Conservation (phyloP, 805 yeast species). For the Pichia manshurica region DNA sequence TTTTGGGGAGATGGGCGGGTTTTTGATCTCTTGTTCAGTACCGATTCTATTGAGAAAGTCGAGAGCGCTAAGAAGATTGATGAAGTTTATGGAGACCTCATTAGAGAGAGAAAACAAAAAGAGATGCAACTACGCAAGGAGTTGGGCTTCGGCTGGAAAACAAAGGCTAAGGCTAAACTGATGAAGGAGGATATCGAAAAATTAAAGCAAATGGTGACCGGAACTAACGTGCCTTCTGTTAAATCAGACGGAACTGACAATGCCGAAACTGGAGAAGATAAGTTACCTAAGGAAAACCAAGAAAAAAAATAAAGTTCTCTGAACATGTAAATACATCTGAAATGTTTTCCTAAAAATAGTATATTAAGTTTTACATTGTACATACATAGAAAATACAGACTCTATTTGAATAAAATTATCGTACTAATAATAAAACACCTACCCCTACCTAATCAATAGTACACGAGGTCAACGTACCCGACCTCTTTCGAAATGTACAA, state of each 20-base stretch:
- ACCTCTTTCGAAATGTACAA: conserved; percentile 17
- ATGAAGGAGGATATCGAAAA: conserved; percentile 39
- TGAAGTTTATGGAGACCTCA: conserved; percentile 26
- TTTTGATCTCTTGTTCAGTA: conserved; percentile 75
- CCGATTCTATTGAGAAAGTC: conserved; percentile 69
- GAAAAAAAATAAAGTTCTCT: not conserved
- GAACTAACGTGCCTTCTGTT: conserved; percentile 8
- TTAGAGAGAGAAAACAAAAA: conserved; percentile 48
- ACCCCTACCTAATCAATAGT: conserved; percentile 7
- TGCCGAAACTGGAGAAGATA: not conserved
- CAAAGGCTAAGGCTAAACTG: conserved; percentile 41
- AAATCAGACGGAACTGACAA: conserved; percentile 2
- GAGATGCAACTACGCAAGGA: conserved; percentile 49
- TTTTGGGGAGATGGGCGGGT: conserved; percentile 92
- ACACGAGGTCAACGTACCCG: conserved; percentile 23
- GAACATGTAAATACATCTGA: not conserved
- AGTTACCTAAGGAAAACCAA: not conserved
- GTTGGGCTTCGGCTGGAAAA: conserved; percentile 55
- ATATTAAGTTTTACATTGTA: too few relatives aligned
- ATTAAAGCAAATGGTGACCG: conserved; percentile 18
- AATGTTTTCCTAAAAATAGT: not conserved
- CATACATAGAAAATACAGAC: not conserved
- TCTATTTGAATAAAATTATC: not conserved
- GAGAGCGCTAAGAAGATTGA: conserved; percentile 41
- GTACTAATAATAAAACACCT: not conserved